Conservation (phyloP, 192 early-diverging fungal species). For the Funneliformis mosseae region DNA sequence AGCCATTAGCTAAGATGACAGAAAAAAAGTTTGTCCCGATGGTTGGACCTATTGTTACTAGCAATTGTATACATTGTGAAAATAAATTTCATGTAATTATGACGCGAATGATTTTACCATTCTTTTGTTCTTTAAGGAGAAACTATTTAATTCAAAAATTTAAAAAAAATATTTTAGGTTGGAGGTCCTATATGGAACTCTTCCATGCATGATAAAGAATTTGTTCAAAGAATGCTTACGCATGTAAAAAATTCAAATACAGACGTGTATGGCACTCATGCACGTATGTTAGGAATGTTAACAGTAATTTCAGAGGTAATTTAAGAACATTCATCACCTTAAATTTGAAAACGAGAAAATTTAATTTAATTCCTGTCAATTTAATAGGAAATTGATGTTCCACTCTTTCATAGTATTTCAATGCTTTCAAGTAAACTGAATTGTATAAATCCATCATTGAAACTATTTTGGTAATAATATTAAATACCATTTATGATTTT, state of each 20-base stretch:
- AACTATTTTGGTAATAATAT: constrained; percentile 59
- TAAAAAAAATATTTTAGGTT: constrained; percentile 48
- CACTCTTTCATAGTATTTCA: constrained; percentile 82
- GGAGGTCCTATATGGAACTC: constrained; percentile 93
- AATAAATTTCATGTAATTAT: constrained; percentile 64
- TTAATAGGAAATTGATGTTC: constrained; percentile 59
- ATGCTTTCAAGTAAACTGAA: constrained; percentile 72
- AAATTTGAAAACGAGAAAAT: background rate
- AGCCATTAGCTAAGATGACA: constrained; percentile 71
- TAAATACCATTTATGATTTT: background rate
- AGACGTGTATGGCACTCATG: constrained; percentile 73
- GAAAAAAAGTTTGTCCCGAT: constrained; percentile 64
- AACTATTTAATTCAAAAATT: constrained; percentile 9
- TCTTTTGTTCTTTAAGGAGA: background rate
- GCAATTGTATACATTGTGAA: constrained; percentile 75
- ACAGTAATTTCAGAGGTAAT: constrained; percentile 80
- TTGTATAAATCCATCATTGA: constrained; percentile 70
- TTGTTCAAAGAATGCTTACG: constrained; percentile 81
- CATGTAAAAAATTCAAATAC: constrained; percentile 61
- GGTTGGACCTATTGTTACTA: constrained; percentile 61
- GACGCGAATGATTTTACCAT: background rate
- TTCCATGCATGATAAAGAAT: constrained; percentile 80
- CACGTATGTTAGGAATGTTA: constrained; percentile 95
- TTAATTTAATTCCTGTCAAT: background rate
- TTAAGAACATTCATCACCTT: background rate